A percentile compares a stretch with the other conserved stretches of the same genome.
phyloP scores from a whole-genome alignment of 345 rosid species.

The Populus ilicifolia region DNA sequence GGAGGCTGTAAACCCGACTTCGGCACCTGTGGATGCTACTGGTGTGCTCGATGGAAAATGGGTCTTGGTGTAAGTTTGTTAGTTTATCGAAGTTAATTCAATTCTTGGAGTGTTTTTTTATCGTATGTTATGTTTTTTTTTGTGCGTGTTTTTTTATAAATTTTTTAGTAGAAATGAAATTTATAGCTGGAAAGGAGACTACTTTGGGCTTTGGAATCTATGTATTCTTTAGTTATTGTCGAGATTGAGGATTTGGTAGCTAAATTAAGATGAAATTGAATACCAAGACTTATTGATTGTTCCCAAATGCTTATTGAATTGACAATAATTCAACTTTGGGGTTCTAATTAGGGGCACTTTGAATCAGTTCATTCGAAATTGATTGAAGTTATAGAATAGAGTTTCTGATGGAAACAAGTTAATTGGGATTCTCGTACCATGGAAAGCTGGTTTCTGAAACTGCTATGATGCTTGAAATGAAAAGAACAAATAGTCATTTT shows the following conservation, averaged over 20 bases:
- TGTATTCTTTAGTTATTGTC: not conserved
- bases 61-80: constrained; percentile 72
- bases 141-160: not conserved
- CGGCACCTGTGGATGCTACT: constrained; percentile 59
- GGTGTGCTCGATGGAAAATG: constrained; percentile 80
- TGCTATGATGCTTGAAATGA: not conserved
- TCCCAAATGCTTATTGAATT: not conserved
- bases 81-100: not conserved
- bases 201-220: not conserved
- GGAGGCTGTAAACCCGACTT: constrained; percentile 77
- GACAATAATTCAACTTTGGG: not conserved
- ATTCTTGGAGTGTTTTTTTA: not conserved
- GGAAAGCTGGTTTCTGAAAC: not conserved
- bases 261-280: not conserved
- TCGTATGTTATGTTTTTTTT: not conserved
- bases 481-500: not conserved
- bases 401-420: not conserved
- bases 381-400: not conserved
- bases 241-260: not conserved
- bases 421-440: not conserved
- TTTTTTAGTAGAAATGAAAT: not conserved
- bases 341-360: not conserved
- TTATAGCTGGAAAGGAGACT: not conserved
- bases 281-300: not conserved
- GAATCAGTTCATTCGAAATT: not conserved